A percentile compares a stretch with the other conserved stretches of the same genome.
phyloP scores from a whole-genome alignment of 371 early-diverging fungal genomes.

The Synchytrium microbalum region DNA sequence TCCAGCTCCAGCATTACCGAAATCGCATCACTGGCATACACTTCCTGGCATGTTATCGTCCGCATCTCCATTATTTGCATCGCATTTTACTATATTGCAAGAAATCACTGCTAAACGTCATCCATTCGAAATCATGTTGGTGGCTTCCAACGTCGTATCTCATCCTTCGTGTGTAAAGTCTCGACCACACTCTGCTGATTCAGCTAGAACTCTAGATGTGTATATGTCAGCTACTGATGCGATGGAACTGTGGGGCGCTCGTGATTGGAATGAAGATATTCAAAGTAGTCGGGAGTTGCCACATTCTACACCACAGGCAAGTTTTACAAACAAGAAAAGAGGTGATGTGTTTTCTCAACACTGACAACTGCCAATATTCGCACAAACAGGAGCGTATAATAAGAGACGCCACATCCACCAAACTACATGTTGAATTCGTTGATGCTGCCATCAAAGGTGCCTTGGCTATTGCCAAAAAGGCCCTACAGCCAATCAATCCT shows the following conservation, averaged over 20 bases:
- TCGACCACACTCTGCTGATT: slow-evolving; percentile 54
- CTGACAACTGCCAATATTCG: too few species aligned
- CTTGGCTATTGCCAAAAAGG: slow-evolving; percentile 70
- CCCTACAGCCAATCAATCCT: slow-evolving; percentile 71
- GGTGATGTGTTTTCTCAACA: too few species aligned
- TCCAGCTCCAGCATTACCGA: too few species aligned
- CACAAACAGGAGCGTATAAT: slow-evolving; percentile 63
- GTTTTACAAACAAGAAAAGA: too few species aligned
- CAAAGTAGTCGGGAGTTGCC: slow-evolving; percentile 85
- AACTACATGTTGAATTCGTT: slow-evolving; percentile 80
- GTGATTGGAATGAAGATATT: slow-evolving; percentile 95
- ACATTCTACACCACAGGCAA: slow-evolving; percentile 50
- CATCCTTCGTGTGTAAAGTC: slow-evolving; percentile 47
- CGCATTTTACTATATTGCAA: slow-evolving; percentile 59
- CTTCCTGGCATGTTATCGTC: slow-evolving; percentile 21
- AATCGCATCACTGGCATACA: too few species aligned
- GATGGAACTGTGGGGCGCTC: too few species aligned
- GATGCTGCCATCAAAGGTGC: slow-evolving; percentile 84
- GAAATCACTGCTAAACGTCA: slow-evolving; percentile 59
- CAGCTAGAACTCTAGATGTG: too few species aligned
- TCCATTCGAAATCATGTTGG: slow-evolving; percentile 66
- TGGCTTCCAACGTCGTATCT: slow-evolving; percentile 47
- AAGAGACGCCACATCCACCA: slow-evolving; percentile 75
- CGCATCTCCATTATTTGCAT: slow-evolving; percentile 52
- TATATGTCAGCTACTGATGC: slow-evolving; percentile 51